A percentile compares a stretch with the other conserved stretches of the same genome.
Evolutionary conservation across 2,329 filamentous ascomycete species (phyloP).

Genomic region (Emergomyces orientalis): DNA sequence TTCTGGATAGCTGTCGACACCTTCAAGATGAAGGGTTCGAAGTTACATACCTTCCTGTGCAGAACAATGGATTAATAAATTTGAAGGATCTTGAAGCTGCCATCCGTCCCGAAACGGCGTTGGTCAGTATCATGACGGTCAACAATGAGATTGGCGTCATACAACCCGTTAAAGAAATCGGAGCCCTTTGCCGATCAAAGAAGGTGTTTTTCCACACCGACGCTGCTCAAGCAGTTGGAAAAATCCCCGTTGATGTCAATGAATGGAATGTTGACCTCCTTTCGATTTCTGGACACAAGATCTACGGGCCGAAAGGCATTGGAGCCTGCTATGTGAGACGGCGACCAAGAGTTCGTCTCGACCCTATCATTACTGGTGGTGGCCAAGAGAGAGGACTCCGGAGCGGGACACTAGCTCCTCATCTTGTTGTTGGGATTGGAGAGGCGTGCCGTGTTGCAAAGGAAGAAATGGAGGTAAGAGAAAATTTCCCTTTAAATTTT

Average conservation of each 20-base stretch:
- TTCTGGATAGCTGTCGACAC: slow-evolving; percentile 92
- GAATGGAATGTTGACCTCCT: slow-evolving; percentile 97
- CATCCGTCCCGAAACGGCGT: slow-evolving; percentile 78
- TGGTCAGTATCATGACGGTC: slow-evolving; percentile 97
- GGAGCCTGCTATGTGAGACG: slow-evolving; percentile 93
- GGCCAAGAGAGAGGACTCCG: slow-evolving; percentile 91
- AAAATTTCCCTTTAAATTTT: slow-evolving; percentile 10
- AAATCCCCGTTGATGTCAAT: slow-evolving; percentile 94
- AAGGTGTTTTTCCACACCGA: slow-evolving; percentile 99
- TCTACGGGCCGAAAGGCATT: slow-evolving; percentile 95
- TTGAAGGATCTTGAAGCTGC: slow-evolving; percentile 78
- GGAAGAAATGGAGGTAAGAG: slow-evolving; percentile 77
- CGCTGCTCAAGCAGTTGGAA: slow-evolving; percentile 93
- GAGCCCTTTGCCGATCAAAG: slow-evolving; percentile 77
- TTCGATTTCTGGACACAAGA: slow-evolving; percentile 98
- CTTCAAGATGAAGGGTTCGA: slow-evolving; percentile 94
- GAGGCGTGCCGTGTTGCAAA: slow-evolving; percentile 89
- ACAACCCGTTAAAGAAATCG: slow-evolving; percentile 88
- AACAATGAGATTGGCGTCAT: slow-evolving; percentile 99
- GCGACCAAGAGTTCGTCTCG: slow-evolving; percentile 83
- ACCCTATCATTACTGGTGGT: slow-evolving; percentile 91
- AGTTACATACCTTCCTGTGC: slow-evolving; percentile 90
- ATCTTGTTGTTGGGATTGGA: slow-evolving; percentile 83
- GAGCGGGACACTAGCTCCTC: slow-evolving; percentile 86
- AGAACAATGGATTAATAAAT: slow-evolving; percentile 73